Conservation (phyloP, 2,329 filamentous ascomycete genomes). For the Daldinia eschscholtzii region DNA sequence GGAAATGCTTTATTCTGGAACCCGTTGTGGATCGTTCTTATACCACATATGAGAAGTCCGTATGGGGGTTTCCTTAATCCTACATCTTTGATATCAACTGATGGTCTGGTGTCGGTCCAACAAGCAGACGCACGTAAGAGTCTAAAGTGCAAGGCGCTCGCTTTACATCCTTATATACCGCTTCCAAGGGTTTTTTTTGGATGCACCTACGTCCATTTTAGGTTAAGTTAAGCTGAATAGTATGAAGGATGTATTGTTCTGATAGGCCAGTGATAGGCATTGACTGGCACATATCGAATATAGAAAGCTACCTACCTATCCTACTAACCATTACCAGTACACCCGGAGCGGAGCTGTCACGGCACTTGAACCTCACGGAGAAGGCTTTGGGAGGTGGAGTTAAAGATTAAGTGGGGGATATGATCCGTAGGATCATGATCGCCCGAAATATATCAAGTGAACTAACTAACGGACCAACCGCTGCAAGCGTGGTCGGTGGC, state of each 20-base stretch:
- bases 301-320: background rate
- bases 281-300: background rate
- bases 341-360: constrained; percentile 15
- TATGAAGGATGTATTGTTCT: background rate
- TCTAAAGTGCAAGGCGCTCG: background rate
- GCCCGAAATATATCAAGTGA: constrained; percentile 22
- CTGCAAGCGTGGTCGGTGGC: constrained; percentile 19
- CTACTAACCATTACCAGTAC: background rate
- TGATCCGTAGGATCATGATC: constrained; percentile 31
- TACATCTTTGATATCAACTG: background rate
- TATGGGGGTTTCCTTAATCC: background rate
- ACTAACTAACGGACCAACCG: constrained; percentile 15
- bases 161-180: background rate
- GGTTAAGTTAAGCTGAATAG: background rate
- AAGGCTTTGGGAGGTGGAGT: constrained; percentile 21
- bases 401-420: constrained; percentile 20
- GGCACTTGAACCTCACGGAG: constrained; percentile 23
- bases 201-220: background rate
- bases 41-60: background rate
- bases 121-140: background rate
- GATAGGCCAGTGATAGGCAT: background rate
- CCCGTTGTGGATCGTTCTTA: background rate
- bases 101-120: too few species aligned
- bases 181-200: background rate
- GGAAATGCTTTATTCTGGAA: background rate